phyloP scores from a whole-genome alignment of 2,329 filamentous ascomycete species.

The Ceratocystis huliohia region DNA sequence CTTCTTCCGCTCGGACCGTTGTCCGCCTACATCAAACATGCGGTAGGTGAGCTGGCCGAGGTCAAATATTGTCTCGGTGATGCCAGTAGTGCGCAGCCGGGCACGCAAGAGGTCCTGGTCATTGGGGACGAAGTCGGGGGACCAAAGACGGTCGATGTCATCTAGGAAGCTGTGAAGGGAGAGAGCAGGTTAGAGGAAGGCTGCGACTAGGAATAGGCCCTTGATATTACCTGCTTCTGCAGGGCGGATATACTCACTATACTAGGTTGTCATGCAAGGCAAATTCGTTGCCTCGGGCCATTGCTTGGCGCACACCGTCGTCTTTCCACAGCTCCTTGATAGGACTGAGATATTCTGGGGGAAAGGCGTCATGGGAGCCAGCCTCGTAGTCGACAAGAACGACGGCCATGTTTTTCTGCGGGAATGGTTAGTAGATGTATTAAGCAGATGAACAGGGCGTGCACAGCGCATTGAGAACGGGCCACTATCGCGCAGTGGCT shows the following conservation, averaged over 20 bases:
- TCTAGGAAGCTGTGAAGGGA: slow-evolving; percentile 57
- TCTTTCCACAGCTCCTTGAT: slow-evolving; percentile 80
- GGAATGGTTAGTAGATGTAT: slow-evolving; percentile 25
- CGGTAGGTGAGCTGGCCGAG: slow-evolving; percentile 84
- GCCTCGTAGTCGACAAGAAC: slow-evolving; percentile 74
- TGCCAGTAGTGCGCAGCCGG: slow-evolving; percentile 81
- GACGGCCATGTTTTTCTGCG: slow-evolving; percentile 62
- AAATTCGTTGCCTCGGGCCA: slow-evolving; percentile 89
- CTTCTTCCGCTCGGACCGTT: slow-evolving; percentile 88
- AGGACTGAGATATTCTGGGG: slow-evolving; percentile 62
- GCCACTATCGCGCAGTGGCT: background rate
- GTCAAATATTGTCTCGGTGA: slow-evolving; percentile 90
- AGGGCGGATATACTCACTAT: slow-evolving; percentile 51
- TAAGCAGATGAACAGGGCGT: background rate
- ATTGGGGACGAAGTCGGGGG: slow-evolving; percentile 68
- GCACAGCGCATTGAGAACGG: background rate
- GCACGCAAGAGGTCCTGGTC: slow-evolving; percentile 92
- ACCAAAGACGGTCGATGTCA: slow-evolving; percentile 63
- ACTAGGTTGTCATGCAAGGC: slow-evolving; percentile 88
- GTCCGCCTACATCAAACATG: slow-evolving; percentile 92
- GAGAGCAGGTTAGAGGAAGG: background rate
- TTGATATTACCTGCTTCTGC: background rate
- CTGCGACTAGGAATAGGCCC: background rate
- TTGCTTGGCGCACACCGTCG: slow-evolving; percentile 70
- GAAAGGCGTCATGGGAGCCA: slow-evolving; percentile 66